Base-by-base conservation (phyloP, 1,284 basidiomycete genomes). In the Gomphus bonarii region DNA sequence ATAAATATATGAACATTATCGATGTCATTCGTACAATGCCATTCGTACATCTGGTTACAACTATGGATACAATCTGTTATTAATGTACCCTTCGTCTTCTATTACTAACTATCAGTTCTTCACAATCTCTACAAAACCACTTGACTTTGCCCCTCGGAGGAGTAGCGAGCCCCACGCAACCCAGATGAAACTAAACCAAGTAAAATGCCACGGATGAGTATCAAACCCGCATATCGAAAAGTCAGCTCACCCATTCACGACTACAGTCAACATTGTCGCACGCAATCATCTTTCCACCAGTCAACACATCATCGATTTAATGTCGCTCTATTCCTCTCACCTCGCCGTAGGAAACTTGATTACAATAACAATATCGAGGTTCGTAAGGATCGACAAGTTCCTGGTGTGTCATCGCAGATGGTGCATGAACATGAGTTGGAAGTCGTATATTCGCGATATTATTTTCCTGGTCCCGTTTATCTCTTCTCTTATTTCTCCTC, bases 71-170 rank as follows among this genome's bases (percentile, higher is more conserved):
- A 10, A 42, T 58, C n/a, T n/a, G n/a, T n/a, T n/a, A n/a, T n/a
- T 25, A 58, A 33, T 50, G 51, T 42, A 51, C 60, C 54, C 61
- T 70, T 46, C 69, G 66, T 54, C 61, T 70, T 43, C 66, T 68
- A 16, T 58, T 50, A 59, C 63, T 62, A 60, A 64, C 70, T 43
- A 64, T 35, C 18, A 48, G 42, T 25, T 57, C 62, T 58, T 68
- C 71, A 66, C 85, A 88, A 59, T 80, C 77, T 25, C 75, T 75
- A 68, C 88, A 91, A 64, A 79, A 90, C 89, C 90, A 91, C 57
- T 78, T 79, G 35, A 69, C 69, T 52, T 73, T 71, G 25, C 79
- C 80, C 61, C 76, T 76, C 0, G 85, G 88, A 28, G 77, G 73
- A 58, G 77, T 75, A 28, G 70, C 73, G 47, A 89, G 71, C 20